Base-by-base conservation (phyloP, 2,329 filamentous ascomycete genomes). In the Westerdykella aurantiaca region DNA sequence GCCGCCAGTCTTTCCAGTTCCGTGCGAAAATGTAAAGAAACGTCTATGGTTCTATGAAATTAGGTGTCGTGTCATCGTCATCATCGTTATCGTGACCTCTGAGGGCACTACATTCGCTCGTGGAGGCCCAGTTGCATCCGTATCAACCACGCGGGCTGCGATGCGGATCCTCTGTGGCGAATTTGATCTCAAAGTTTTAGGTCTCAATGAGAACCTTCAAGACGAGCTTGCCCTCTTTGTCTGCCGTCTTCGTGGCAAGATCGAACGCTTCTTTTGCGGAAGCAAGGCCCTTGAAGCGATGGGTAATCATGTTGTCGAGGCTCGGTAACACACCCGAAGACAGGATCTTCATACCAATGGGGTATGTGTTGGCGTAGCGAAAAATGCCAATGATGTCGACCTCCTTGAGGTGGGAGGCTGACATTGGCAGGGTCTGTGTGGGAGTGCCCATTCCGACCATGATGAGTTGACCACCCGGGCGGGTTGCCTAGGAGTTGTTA, bases 391-490 rank as follows among this genome's bases (percentile, higher is more conserved):
- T 72, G 35, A 79, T 71, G 55, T 79, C 76, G 6, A 79, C 73
- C 57, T 79, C 76, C 29, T 76, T 70, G 47, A 78, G 52, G 23
- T 76, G 75, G n/a, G 76, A 74, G 1, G 74, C 73, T 6, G 74
- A 75, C 53, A 78, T 69, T 2, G 74, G 76, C 5, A 79, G 60
- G 4, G 73, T 77, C 53, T 78, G 75, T 16, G 75, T 67, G 2
- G 75, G 75, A 12, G 75, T 76, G 0, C 76, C 76, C 76, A 79
- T 79, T 6, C 76, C 76, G 34, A 79, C 74, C 63, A 78, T 75
- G 40, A 78, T 67, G 25, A 79, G 62, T 37, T 74, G 71, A 3
- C 75, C 75, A 11, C 76, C 76, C 1, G 76, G 70, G 56, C 66
- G 63, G 45, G 67, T 69, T 46, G 66, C 60, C 67, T 70, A 13